Percentiles rank a stretch among this genome's conserved stretches.
These are phyloP conservation scores for Macrolepiota fuliginosa DNA, from an alignment of 768 basidiomycete genomes.

Conservation along the genomic window DNA sequence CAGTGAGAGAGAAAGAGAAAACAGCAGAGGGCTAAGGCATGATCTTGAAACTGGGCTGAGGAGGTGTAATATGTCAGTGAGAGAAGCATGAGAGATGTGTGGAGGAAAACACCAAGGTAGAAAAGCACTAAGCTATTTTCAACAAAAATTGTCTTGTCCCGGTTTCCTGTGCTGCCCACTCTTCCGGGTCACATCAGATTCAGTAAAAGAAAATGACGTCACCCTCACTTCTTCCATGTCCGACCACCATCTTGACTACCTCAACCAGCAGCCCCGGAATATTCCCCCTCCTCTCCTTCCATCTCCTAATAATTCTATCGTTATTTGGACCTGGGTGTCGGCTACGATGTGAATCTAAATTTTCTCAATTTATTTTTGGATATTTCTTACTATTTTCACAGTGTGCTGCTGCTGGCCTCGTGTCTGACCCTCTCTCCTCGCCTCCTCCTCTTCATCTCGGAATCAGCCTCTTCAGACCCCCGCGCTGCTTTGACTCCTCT, in stretches of 20 bases:
- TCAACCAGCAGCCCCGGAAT: not conserved
- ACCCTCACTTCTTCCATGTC: not conserved
- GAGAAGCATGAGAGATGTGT: conserved; percentile 2
- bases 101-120: not conserved
- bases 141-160: not conserved
- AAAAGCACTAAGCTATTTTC: not conserved
- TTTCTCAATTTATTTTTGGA: not conserved
- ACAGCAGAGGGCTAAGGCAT: conserved; percentile 4
- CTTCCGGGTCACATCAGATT: conserved; percentile 1
- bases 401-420: conserved; percentile 13
- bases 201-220: not conserved
- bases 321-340: conserved; percentile 20
- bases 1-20: not conserved
- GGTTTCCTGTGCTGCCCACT: not conserved
- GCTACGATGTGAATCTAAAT: conserved; percentile 25
- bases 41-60: not conserved
- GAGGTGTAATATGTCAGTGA: not conserved
- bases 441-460: conserved; percentile 63
- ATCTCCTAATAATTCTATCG: not conserved
- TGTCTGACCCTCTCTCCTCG: conserved; percentile 50
- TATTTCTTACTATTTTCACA: not conserved
- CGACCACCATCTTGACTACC: not conserved
- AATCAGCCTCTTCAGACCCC: conserved; percentile 29
- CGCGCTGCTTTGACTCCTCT: conserved; percentile 52
- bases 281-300: not conserved